Evolutionary conservation across 2,329 filamentous ascomycete species (phyloP).

Genomic region (Penicillium sp.): DNA sequence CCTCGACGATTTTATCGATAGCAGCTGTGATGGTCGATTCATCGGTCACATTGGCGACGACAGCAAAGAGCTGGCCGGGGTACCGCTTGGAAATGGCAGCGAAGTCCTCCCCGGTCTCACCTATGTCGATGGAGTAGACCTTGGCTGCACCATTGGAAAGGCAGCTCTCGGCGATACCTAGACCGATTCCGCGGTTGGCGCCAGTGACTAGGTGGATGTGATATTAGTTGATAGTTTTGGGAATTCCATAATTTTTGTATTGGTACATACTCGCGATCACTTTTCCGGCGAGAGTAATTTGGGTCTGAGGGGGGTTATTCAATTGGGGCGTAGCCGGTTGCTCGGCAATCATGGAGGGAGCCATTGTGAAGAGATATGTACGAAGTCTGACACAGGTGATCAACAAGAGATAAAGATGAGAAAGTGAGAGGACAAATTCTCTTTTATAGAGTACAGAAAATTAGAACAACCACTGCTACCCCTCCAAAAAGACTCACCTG

Average conservation of each 20-base stretch:
- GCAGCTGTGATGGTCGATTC: constrained; percentile 50
- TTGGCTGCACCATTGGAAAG: constrained; percentile 49
- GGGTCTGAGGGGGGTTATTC: constrained; percentile 25
- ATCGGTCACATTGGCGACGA: constrained; percentile 54
- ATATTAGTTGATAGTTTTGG: background rate
- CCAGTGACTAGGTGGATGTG: constrained; percentile 37
- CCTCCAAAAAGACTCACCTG: too few species aligned
- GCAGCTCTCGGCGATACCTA: constrained; percentile 54
- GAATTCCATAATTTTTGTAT: background rate
- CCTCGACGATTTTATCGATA: constrained; percentile 49
- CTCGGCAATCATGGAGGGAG: constrained; percentile 7
- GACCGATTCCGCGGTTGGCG: constrained; percentile 49
- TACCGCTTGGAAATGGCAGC: constrained; percentile 34
- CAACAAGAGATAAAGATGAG: too few species aligned
- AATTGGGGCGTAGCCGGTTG: background rate
- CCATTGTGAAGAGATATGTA: constrained; percentile 3
- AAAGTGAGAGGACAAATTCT: background rate
- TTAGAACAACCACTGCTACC: too few species aligned
- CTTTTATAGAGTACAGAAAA: too few species aligned
- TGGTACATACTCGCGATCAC: constrained; percentile 38
- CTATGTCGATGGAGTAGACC: constrained; percentile 55
- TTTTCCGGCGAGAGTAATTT: constrained; percentile 34
- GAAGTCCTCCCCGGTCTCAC: constrained; percentile 28
- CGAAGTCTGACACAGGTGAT: too few species aligned
- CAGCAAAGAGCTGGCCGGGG: constrained; percentile 44